Conservation (phyloP, 139 green algal species). For the Tetradesmus lagerheimii region DNA sequence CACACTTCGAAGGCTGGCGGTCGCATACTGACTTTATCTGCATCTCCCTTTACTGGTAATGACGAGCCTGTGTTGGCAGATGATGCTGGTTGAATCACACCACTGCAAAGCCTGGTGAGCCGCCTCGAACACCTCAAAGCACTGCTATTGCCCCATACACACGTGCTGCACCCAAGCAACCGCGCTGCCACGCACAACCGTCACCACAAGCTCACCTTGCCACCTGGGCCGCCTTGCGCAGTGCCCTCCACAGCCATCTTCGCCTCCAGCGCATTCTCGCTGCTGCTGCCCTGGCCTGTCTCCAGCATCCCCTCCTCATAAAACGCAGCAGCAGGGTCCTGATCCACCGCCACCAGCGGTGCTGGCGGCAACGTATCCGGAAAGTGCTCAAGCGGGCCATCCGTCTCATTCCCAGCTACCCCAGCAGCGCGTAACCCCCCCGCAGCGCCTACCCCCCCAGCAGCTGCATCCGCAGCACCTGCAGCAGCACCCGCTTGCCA, state of each 20-base stretch:
- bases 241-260: background rate
- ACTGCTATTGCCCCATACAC: background rate
- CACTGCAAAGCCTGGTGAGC: background rate
- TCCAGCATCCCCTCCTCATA: background rate
- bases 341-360: conserved; percentile 6
- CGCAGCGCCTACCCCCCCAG: background rate
- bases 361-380: conserved; percentile 9
- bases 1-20: too few relatives aligned
- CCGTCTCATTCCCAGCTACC: background rate
- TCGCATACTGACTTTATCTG: too few relatives aligned
- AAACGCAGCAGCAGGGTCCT: background rate
- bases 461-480: background rate
- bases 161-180: background rate
- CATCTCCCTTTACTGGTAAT: too few relatives aligned
- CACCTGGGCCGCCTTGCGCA: background rate
- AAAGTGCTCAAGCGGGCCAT: background rate
- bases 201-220: background rate
- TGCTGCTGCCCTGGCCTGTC: background rate
- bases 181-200: too few relatives aligned
- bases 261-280: background rate
- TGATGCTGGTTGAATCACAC: too few relatives aligned
- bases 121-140: background rate
- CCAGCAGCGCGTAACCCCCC: background rate
- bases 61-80: too few relatives aligned
- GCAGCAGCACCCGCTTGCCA: background rate